These are phyloP conservation scores for Pneumocystis oryctolagi DNA, from an alignment of 1,139 yeast genomes.

Conservation along the genomic window DNA sequence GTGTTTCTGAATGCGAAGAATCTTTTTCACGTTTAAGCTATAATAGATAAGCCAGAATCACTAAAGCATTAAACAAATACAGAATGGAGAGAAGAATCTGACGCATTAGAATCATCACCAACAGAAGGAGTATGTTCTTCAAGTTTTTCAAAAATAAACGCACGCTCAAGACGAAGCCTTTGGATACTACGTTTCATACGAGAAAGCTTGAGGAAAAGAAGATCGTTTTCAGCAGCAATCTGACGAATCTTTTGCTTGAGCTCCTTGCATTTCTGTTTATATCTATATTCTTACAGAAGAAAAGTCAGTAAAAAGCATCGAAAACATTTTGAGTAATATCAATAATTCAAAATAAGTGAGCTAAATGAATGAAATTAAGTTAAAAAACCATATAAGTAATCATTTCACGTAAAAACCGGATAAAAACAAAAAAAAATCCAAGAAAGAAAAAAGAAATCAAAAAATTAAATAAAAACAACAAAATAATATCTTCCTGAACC, in stretches of 20 bases:
- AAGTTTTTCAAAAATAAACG: conserved; percentile 61
- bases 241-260: conserved; percentile 57
- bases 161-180: conserved; percentile 67
- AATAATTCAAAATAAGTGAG: neutral
- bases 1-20: neutral
- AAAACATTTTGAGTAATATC: neutral
- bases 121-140: conserved; percentile 32
- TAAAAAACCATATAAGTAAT: too few relatives aligned
- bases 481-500: too few relatives aligned
- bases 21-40: neutral
- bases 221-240: conserved; percentile 67
- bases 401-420: too few relatives aligned
- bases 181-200: conserved; percentile 67
- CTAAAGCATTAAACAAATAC: conserved; percentile 3
- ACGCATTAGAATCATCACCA: conserved; percentile 21
- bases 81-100: conserved; percentile 22
- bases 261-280: conserved; percentile 52
- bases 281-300: conserved; percentile 21
- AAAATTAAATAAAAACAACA: too few relatives aligned
- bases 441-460: too few relatives aligned
- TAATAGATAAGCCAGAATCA: neutral
- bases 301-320: neutral
- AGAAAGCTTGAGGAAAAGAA: conserved; percentile 59
- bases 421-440: too few relatives aligned
- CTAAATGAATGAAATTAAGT: too few relatives aligned